Evolutionary conservation across 768 basidiomycete genomes (phyloP).

Genomic region (Serpula lacrymans): DNA sequence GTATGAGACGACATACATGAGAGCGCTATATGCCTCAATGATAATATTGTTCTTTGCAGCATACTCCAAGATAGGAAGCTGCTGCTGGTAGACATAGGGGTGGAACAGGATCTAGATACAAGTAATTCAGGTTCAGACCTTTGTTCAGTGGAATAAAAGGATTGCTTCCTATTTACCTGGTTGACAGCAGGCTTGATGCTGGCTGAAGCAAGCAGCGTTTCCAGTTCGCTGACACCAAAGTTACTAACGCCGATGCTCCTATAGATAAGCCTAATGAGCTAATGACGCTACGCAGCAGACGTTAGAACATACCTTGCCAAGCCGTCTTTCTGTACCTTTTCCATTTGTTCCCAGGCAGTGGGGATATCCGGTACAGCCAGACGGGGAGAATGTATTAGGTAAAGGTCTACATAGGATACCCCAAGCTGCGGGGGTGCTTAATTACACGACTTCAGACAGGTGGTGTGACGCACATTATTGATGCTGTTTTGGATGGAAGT

Average conservation of each 20-base stretch:
- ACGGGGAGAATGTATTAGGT: conserved; percentile 61
- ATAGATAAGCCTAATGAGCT: background rate
- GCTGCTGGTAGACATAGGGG: conserved; percentile 60
- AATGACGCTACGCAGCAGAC: background rate
- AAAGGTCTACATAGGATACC: conserved; percentile 63
- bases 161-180: conserved; percentile 42
- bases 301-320: conserved; percentile 45
- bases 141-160: background rate
- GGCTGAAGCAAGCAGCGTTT: conserved; percentile 52
- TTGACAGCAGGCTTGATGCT: conserved; percentile 66
- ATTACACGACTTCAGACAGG: background rate
- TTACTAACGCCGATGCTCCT: conserved; percentile 77
- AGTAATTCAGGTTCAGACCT: conserved; percentile 2
- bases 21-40: conserved; percentile 68
- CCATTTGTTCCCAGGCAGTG: conserved; percentile 62
- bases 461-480: conserved; percentile 41
- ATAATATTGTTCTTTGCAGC: conserved; percentile 56
- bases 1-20: conserved; percentile 42
- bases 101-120: conserved; percentile 58
- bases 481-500: conserved; percentile 57
- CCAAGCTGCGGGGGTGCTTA: conserved; percentile 44
- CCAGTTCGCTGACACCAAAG: conserved; percentile 53
- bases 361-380: conserved; percentile 57
- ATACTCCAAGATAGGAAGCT: conserved; percentile 55
- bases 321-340: conserved; percentile 52